These are phyloP conservation scores for Hortiboletus campestris DNA, from an alignment of 768 basidiomycete species.

Conservation along the genomic window DNA sequence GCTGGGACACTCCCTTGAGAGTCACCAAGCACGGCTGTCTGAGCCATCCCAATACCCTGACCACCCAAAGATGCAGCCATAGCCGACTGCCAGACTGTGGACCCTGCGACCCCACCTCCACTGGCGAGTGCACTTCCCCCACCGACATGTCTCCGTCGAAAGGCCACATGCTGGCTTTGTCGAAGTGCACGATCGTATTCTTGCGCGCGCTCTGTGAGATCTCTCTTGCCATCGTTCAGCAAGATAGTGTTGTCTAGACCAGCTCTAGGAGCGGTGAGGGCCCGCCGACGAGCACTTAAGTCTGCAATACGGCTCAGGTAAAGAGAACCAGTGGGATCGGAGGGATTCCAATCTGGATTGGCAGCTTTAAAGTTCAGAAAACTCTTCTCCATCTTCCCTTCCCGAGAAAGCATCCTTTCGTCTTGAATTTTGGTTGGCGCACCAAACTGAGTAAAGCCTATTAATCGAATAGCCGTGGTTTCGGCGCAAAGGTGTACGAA, in stretches of 20 bases:
- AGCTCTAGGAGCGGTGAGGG: slow-evolving; percentile 26
- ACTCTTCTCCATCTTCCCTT: slow-evolving; percentile 99
- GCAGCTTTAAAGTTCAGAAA: slow-evolving; percentile 95
- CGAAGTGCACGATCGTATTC: slow-evolving; percentile 74
- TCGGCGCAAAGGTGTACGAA: slow-evolving; percentile 31
- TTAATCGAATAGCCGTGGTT: background rate
- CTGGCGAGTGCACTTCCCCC: slow-evolving; percentile 33
- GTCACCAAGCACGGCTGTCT: slow-evolving; percentile 73
- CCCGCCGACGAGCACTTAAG: slow-evolving; percentile 48
- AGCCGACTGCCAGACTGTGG: slow-evolving; percentile 45
- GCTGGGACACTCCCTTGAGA: slow-evolving; percentile 57
- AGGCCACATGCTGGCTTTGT: slow-evolving; percentile 61
- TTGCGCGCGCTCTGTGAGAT: slow-evolving; percentile 53
- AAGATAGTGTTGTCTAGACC: slow-evolving; percentile 27
- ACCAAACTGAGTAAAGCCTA: slow-evolving; percentile 58
- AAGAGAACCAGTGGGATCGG: slow-evolving; percentile 86
- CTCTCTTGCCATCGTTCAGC: slow-evolving; percentile 36
- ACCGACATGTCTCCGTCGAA: slow-evolving; percentile 37
- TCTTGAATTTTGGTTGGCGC: slow-evolving; percentile 69
- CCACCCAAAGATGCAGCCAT: slow-evolving; percentile 41
- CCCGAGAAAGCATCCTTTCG: slow-evolving; percentile 77
- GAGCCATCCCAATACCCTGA: slow-evolving; percentile 51
- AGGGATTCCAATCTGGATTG: slow-evolving; percentile 93
- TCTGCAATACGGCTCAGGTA: slow-evolving; percentile 86
- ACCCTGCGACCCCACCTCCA: slow-evolving; percentile 48